A percentile compares a stretch with the other conserved stretches of the same genome.
Evolutionary conservation across 306 rosid genomes (phyloP).

Genomic region (Arachis stenosperma): DNA sequence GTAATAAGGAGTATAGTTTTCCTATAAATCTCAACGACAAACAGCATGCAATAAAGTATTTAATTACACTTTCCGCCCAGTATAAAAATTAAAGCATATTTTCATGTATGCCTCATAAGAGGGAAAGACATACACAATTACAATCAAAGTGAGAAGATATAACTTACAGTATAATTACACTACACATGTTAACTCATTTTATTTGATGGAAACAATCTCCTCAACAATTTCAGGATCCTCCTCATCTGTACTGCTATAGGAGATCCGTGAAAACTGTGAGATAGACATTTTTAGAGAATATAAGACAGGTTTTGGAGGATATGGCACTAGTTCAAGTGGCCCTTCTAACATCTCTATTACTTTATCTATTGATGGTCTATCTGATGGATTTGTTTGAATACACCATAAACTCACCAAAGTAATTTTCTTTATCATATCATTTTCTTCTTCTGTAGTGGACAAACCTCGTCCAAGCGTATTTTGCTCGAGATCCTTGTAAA

Average conservation of each 20-base stretch:
- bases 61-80: not conserved
- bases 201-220: not conserved
- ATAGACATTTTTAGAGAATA: not conserved
- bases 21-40: not conserved
- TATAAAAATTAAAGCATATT: no score
- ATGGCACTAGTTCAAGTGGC: not conserved
- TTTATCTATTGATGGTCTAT: not conserved
- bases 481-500: not conserved
- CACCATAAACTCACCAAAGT: not conserved
- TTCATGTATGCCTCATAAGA: no score
- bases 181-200: not conserved
- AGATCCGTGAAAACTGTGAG: not conserved
- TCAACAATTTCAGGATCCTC: not conserved
- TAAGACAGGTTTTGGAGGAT: not conserved
- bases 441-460: not conserved
- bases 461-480: not conserved
- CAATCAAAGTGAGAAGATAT: not conserved
- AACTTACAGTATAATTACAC: not conserved
- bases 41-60: not conserved
- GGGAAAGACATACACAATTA: no score
- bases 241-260: not conserved
- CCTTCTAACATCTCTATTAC: not conserved
- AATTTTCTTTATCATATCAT: not conserved
- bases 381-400: not conserved
- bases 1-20: not conserved